Conservation (phyloP, 1,284 basidiomycete species). For the Pyrrhoderma noxium region DNA sequence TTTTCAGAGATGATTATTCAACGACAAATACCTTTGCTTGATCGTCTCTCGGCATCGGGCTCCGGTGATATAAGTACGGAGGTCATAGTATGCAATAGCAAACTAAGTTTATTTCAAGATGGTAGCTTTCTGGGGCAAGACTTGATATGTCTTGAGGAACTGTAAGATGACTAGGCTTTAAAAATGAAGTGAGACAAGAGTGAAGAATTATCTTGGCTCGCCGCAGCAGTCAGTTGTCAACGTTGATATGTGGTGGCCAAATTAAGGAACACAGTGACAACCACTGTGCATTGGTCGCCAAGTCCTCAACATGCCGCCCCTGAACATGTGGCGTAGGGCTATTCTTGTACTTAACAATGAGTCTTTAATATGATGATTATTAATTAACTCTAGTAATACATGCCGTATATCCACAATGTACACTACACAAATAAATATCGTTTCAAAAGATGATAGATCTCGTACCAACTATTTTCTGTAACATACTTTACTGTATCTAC, state of each 20-base stretch:
- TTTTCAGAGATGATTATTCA: not conserved
- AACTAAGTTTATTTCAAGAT: not conserved
- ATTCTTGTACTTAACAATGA: too few species aligned
- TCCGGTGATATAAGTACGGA: slow-evolving; percentile 13
- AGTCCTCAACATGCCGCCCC: too few species aligned
- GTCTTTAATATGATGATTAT: too few species aligned
- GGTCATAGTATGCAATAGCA: slow-evolving; percentile 2
- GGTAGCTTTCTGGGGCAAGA: not conserved
- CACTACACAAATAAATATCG: too few species aligned
- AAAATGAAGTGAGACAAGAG: not conserved
- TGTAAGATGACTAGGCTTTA: not conserved
- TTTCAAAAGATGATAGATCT: too few species aligned
- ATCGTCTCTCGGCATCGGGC: slow-evolving; percentile 9
- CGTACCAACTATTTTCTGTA: too few species aligned
- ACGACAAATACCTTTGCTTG: slow-evolving; percentile 13
- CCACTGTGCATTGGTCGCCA: too few species aligned
- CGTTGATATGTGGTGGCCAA: not conserved
- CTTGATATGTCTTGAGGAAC: not conserved
- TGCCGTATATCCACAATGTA: too few species aligned
- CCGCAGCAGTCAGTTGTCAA: not conserved
- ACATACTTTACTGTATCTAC: too few species aligned
- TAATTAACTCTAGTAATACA: too few species aligned
- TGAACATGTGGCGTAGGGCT: too few species aligned
- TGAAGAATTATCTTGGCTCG: not conserved
- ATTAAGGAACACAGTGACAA: not conserved